Base-by-base conservation (phyloP, 2,329 filamentous ascomycete species). In the Stachybotrys chartarum region DNA sequence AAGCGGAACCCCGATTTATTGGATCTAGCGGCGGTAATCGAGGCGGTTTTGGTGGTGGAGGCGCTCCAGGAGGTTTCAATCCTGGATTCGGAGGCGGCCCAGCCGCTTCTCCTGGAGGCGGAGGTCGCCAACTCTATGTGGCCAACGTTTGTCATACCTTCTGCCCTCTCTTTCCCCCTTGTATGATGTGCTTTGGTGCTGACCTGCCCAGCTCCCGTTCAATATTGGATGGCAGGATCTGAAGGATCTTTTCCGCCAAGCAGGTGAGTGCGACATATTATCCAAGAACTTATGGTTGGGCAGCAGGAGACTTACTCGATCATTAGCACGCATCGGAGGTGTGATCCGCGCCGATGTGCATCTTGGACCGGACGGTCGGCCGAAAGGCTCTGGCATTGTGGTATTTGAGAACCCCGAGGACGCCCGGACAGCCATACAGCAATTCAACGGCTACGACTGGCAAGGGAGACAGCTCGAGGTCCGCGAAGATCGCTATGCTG, bases 401-500 rank as follows among this genome's bases (percentile, higher is more conserved):
- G 91, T 94, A 47, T 99, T 97, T 70, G 94, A 99, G 71, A 93
- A 86, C 56, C 85, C 91, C 1, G 92, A 97, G 57, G 94, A 99
- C 73, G 93, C 94, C 47, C 90, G 91, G 62, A 96, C 91, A 68
- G 94, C 94, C 24, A 99, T 99, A 61, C 86, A 91, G 68, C 92
- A 97, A 64, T 99, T 97, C 80, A 97, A 97, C 69, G 94, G 94
- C 57, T 97, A 96, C 70, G 94, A 99, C 61, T 99, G 94, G 94
- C 93, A 97, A 72, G 94, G 94, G 11, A 88, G 94, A 56, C 78
- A 86, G 53, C 84, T 99, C 52, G 94, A 99, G 72, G 94, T 99
- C 60, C 91, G 94, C 59, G 93, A 97, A 73, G 94, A 99, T 69
- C 88, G 94, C 56, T 99, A 92, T 69, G 94, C 94, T 57, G 86